Conservation (phyloP, 2,329 filamentous ascomycete genomes). For the Fusarium graminum region DNA sequence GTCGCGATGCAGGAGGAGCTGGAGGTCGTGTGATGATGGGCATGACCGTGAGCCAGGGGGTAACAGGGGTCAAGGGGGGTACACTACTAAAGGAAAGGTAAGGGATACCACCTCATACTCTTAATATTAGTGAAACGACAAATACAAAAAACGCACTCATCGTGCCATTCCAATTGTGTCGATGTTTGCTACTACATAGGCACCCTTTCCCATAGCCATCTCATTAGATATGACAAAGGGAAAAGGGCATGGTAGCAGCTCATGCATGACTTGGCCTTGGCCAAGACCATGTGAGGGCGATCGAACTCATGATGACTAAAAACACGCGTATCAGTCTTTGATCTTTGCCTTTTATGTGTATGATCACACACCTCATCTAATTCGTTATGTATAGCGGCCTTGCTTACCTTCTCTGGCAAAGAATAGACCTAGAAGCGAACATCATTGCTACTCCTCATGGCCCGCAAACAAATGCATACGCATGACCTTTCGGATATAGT, state of each 20-base stretch:
- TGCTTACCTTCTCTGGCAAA: neutral
- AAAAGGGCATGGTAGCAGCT: conserved; percentile 2
- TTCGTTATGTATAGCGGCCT: neutral
- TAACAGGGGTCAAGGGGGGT: conserved; percentile 24
- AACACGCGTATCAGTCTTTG: neutral
- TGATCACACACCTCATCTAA: neutral
- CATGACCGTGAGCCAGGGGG: conserved; percentile 30
- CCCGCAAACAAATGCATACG: conserved; percentile 23
- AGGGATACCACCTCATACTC: conserved; percentile 30
- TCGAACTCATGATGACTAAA: conserved; percentile 23
- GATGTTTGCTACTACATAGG: neutral
- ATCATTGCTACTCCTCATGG: neutral
- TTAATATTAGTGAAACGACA: conserved; percentile 7
- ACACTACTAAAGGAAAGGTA: neutral
- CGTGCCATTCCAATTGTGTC: neutral
- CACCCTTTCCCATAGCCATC: neutral
- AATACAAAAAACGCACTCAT: conserved; percentile 11
- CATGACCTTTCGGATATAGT: conserved; percentile 3
- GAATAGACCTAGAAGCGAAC: neutral
- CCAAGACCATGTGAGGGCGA: conserved; percentile 1
- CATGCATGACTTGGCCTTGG: conserved; percentile 7
- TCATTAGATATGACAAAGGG: neutral
- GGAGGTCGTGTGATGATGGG: conserved; percentile 37
- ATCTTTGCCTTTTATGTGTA: neutral
- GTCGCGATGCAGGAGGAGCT: conserved; percentile 43